Evolutionary conservation across 1,284 basidiomycete species (phyloP).

Genomic region (Naganishia albida): DNA sequence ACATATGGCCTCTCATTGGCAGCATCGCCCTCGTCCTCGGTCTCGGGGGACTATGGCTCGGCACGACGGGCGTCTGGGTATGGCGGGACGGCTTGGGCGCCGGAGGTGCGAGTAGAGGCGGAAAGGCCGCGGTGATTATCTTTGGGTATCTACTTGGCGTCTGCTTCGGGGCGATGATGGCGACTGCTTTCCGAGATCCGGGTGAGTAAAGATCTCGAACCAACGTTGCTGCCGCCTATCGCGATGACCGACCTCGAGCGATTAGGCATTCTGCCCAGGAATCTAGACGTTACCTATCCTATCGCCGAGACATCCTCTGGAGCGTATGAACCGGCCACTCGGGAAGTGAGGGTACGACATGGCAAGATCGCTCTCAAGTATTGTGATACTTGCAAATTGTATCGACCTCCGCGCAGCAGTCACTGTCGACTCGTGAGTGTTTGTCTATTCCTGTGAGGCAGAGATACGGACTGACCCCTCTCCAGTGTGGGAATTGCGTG

Average conservation of each 20-base stretch:
- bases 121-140: slow-evolving; percentile 73
- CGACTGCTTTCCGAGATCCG: slow-evolving; percentile 76
- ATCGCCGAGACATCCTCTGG: slow-evolving; percentile 61
- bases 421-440: slow-evolving; percentile 88
- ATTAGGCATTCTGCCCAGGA: slow-evolving; percentile 72
- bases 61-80: slow-evolving; percentile 81
- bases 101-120: slow-evolving; percentile 72
- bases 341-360: slow-evolving; percentile 74
- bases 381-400: slow-evolving; percentile 84
- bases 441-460: slow-evolving; percentile 28
- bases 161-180: slow-evolving; percentile 44
- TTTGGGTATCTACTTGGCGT: slow-evolving; percentile 51
- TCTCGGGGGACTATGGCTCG: slow-evolving; percentile 76
- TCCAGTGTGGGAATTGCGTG: slow-evolving; percentile 88
- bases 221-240: neutral
- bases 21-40: slow-evolving; percentile 65
- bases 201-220: slow-evolving; percentile 47
- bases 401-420: slow-evolving; percentile 84
- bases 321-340: slow-evolving; percentile 67
- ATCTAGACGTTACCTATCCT: slow-evolving; percentile 80
- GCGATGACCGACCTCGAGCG: neutral
- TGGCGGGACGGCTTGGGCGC: slow-evolving; percentile 74
- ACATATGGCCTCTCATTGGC: slow-evolving; percentile 71
- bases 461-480: neutral
- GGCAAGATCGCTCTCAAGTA: slow-evolving; percentile 84